A percentile compares a stretch with the other conserved stretches of the same genome.
Evolutionary conservation across 2,329 filamentous ascomycete genomes (phyloP).

Genomic region (Hymenoscyphus scutula): DNA sequence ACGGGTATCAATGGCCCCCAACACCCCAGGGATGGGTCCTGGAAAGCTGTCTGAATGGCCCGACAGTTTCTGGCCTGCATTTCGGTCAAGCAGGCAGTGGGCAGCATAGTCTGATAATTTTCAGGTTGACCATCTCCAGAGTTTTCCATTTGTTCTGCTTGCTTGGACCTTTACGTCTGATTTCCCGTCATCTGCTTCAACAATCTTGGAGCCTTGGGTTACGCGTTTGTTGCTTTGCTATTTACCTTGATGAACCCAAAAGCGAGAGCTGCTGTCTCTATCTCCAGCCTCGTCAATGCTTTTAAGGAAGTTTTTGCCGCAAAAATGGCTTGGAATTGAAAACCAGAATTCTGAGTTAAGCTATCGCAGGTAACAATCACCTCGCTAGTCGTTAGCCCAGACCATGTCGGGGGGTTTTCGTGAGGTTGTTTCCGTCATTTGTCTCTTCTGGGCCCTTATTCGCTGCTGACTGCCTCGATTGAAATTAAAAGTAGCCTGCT

Average conservation of each 20-base stretch:
- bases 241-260: background rate
- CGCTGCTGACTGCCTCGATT: conserved; percentile 15
- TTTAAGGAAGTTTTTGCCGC: background rate
- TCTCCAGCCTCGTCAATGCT: background rate
- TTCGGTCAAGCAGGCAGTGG: conserved; percentile 2
- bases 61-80: background rate
- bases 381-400: background rate
- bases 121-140: background rate
- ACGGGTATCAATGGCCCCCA: background rate
- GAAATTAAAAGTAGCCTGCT: conserved; percentile 17
- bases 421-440: background rate
- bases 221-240: background rate
- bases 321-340: background rate
- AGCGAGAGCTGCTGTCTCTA: background rate
- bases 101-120: background rate
- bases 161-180: background rate
- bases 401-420: background rate
- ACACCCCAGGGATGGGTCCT: background rate
- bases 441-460: conserved; percentile 9
- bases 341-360: background rate
- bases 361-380: background rate
- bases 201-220: background rate
- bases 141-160: background rate
- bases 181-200: background rate
- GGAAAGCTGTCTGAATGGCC: background rate